Base-by-base conservation (phyloP, 129 eudicot species). In the Mikania micrantha region DNA sequence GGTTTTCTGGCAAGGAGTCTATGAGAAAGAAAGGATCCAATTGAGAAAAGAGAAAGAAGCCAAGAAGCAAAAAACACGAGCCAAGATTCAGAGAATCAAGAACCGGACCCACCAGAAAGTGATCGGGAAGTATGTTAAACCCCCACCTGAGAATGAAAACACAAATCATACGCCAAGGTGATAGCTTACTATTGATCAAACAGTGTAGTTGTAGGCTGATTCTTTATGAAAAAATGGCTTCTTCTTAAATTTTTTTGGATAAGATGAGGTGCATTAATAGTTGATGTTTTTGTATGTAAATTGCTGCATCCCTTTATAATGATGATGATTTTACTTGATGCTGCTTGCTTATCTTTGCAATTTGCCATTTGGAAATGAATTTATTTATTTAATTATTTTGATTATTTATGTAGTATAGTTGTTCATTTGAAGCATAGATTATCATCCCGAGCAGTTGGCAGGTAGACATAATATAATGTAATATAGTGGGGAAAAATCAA, bases 1-100 rank as follows among this genome's bases (percentile, higher is more conserved):
- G 81, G 83, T 93, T 24, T 84, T 77, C 76, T 93, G 95, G 95
- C 85, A 89, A 71, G 99, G 99, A 8, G 71, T 81, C 3, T 86
- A 77, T 59, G 99, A 89, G 19, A 86, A 81, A 64, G 99, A 93
- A 78, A 84, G 76, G 77, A 74, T 70, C 58, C 81, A 77, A 63
- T 73, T 48, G 41, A 81, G 71, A 49, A 84, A 77, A 22, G 95
- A 84, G 5, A 86, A 76, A 28, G 96, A 83, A 52, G 83, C 68
- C 69, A 86, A 76, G 67, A 85, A 81, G 74, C 85, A 82, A 48
- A 77, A 81, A 67, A 89, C 84, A 9, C 83, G 81, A 38, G 99
- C 83, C 17, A 93, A 93, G 66, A 79, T 89, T 13, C 56, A 57
- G 27, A 80, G 99, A 42, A 93, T 93, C 7, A 82, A 56, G 63